phyloP scores from a whole-genome alignment of 106 monocot genomes.

The Posidonia australis region DNA sequence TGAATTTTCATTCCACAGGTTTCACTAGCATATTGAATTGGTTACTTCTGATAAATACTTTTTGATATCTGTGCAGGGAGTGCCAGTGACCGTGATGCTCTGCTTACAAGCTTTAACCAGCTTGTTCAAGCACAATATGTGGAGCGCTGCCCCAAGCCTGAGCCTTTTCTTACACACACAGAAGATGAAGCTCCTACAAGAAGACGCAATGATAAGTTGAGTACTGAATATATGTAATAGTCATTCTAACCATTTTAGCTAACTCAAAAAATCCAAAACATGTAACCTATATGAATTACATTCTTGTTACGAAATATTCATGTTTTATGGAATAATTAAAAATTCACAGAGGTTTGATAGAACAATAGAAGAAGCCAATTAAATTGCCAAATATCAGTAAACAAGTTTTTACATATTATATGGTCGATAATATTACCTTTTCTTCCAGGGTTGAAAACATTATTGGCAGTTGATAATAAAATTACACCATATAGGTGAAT shows the following conservation, averaged over 20 bases:
- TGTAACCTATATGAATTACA: no score
- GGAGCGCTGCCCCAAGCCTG: constrained; percentile 85
- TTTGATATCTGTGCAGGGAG: background rate
- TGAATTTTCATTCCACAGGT: background rate
- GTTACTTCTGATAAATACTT: background rate
- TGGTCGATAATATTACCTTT: no score
- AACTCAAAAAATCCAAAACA: background rate
- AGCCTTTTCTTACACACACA: constrained; percentile 47
- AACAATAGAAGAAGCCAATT: no score
- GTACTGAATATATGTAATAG: background rate
- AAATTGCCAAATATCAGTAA: no score
- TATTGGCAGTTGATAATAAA: no score
- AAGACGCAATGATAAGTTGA: constrained; percentile 54
- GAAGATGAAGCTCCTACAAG: constrained; percentile 32
- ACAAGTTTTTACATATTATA: no score
- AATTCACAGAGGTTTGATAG: no score
- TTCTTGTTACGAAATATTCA: no score
- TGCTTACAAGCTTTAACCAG: constrained; percentile 46
- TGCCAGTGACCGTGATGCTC: constrained; percentile 1
- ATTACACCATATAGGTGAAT: no score
- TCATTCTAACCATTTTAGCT: background rate
- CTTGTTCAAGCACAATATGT: constrained; percentile 65
- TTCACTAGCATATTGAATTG: background rate
- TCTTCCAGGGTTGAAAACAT: no score
- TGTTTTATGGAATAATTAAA: no score